These are phyloP conservation scores for Aureobasidium sp. DNA, from an alignment of 2,329 filamentous ascomycete genomes.

Conservation along the genomic window DNA sequence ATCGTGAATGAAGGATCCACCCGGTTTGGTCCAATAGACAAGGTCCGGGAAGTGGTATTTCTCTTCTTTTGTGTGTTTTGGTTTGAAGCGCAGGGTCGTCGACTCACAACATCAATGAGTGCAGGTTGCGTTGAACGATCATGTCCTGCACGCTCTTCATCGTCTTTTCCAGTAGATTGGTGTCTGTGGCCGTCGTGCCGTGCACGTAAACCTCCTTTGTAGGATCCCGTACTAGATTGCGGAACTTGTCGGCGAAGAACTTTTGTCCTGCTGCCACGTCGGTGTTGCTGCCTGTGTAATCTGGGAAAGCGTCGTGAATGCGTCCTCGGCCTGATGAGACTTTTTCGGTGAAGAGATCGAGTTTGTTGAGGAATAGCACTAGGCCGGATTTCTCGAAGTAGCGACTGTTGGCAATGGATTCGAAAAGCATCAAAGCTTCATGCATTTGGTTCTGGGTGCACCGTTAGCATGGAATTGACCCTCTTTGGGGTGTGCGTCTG, in stretches of 20 bases:
- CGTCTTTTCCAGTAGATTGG: slow-evolving; percentile 42
- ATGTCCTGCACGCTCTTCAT: slow-evolving; percentile 46
- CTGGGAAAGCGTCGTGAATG: slow-evolving; percentile 41
- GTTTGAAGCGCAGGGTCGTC: background rate
- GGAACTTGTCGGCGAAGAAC: slow-evolving; percentile 44
- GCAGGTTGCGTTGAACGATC: slow-evolving; percentile 45
- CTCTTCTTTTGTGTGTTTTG: background rate
- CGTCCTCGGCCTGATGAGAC: slow-evolving; percentile 36
- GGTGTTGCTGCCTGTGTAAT: slow-evolving; percentile 35
- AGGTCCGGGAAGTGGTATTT: background rate
- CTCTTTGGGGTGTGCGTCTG: slow-evolving; percentile 24
- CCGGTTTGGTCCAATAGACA: background rate
- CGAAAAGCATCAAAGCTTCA: slow-evolving; percentile 61
- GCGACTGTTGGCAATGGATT: slow-evolving; percentile 63
- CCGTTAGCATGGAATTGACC: background rate
- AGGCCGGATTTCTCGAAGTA: slow-evolving; percentile 68
- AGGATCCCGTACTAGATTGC: slow-evolving; percentile 39
- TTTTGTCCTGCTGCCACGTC: slow-evolving; percentile 41
- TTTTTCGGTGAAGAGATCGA: slow-evolving; percentile 52
- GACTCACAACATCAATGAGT: slow-evolving; percentile 37
- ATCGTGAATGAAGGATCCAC: background rate
- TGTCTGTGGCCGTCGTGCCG: slow-evolving; percentile 45
- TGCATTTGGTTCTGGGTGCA: slow-evolving; percentile 59
- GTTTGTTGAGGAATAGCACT: slow-evolving; percentile 68
- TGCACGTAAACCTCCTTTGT: slow-evolving; percentile 45